Conservation (phyloP, 148 eudicot genomes). For the Chenopodium quinoa region DNA sequence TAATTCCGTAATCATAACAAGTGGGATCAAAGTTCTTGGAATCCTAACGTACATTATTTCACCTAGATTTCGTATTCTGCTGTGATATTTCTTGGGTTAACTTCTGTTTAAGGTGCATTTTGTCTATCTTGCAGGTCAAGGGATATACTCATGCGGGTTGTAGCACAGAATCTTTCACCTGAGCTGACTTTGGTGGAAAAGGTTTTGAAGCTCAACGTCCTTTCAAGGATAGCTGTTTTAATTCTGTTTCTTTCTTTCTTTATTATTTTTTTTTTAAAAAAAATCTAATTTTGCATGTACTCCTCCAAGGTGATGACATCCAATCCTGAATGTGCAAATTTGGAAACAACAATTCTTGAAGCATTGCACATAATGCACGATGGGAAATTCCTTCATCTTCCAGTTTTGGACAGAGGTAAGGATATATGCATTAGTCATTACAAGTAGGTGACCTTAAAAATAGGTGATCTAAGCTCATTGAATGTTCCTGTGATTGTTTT, state of each 20-base stretch:
- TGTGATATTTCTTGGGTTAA: constrained; percentile 13
- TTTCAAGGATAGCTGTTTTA: background rate
- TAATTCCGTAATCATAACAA: constrained; percentile 63
- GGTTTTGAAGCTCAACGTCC: constrained; percentile 37
- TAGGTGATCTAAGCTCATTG: background rate
- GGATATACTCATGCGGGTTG: constrained; percentile 92
- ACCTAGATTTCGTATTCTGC: constrained; percentile 8
- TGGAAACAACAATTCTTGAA: constrained; percentile 86
- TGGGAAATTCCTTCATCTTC: constrained; percentile 91
- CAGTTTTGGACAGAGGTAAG: constrained; percentile 80
- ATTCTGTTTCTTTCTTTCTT: background rate
- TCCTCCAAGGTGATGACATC: constrained; percentile 82
- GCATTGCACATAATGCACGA: constrained; percentile 95
- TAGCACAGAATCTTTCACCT: constrained; percentile 85
- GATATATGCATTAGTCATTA: constrained; percentile 15
- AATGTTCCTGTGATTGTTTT: constrained; percentile 19
- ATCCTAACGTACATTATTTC: constrained; percentile 64
- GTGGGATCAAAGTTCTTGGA: constrained; percentile 71
- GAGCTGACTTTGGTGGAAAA: constrained; percentile 80
- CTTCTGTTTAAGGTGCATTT: background rate
- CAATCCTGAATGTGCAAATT: constrained; percentile 76
- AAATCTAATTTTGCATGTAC: constrained; percentile 20
- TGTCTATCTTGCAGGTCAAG: constrained; percentile 56
- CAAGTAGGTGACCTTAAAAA: background rate
- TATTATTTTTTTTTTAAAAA: no score